phyloP scores from a whole-genome alignment of 805 yeast species.

The Candida montana region DNA sequence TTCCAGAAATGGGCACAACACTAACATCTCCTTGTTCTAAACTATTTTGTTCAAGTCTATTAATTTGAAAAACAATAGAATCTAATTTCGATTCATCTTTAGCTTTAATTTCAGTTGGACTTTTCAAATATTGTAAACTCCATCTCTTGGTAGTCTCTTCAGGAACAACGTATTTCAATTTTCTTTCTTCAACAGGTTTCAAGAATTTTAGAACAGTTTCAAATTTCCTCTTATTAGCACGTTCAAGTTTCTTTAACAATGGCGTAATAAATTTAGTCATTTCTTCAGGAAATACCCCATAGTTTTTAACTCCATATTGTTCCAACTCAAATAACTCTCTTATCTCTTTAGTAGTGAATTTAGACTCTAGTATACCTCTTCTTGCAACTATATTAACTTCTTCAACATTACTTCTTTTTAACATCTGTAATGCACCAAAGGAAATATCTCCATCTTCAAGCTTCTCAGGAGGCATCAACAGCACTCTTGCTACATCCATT shows the following conservation, averaged over 20 bases:
- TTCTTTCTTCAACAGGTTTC: conserved; percentile 27
- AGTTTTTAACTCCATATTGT: conserved; percentile 41
- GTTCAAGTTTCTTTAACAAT: conserved; percentile 24
- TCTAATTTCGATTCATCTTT: conserved; percentile 35
- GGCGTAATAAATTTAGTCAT: conserved; percentile 18
- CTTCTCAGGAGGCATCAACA: conserved; percentile 50
- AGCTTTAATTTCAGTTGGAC: conserved; percentile 50
- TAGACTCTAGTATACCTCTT: conserved; percentile 78
- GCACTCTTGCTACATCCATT: conserved; percentile 77
- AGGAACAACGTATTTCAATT: conserved; percentile 18
- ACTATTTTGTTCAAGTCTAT: conserved; percentile 37
- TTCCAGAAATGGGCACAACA: conserved; percentile 22
- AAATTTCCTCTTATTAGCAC: conserved; percentile 61
- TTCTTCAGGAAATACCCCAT: conserved; percentile 36
- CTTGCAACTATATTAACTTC: conserved; percentile 75
- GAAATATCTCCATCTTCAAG: conserved; percentile 75
- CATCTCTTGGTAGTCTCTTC: conserved; percentile 33
- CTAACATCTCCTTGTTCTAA: conserved; percentile 15
- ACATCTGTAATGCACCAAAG: conserved; percentile 46
- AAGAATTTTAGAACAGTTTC: conserved; percentile 54
- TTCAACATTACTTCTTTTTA: conserved; percentile 50
- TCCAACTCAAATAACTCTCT: conserved; percentile 72
- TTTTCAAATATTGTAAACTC: conserved; percentile 63
- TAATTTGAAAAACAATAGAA: conserved; percentile 45
- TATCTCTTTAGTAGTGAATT: conserved; percentile 88